Base-by-base conservation (phyloP, 208 protist species). In the Wallacemonas sp. region DNA sequence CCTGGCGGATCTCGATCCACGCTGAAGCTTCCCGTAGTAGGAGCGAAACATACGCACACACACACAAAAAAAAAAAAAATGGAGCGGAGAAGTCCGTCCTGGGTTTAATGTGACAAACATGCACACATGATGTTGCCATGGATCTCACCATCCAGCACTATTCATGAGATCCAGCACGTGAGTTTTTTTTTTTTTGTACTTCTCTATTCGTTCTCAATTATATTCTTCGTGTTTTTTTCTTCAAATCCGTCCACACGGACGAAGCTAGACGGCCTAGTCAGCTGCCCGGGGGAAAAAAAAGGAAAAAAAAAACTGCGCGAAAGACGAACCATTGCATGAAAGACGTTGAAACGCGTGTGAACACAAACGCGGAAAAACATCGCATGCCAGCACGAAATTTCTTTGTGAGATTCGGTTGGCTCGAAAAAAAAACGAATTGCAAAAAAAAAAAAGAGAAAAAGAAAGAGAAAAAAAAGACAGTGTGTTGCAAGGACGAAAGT, bases 1-100 rank as follows among this genome's bases (percentile, higher is more conserved):
- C 38, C 49, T 88, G 5, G 28, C 41, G 49, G 65, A 70, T 25
- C 2, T 62, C 2, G 39, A 29, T 11, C 44, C 52, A 23, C 39
- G 57, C 39, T 20, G 50, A 26, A n/a, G n/a, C n/a, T n/a, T n/a
- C n/a, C n/a, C n/a, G n/a, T n/a, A n/a, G n/a, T n/a, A n/a, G n/a
- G n/a, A n/a, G n/a, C n/a, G n/a, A n/a, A n/a, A n/a, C n/a, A n/a
- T n/a, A n/a, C n/a, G n/a, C n/a, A n/a, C n/a, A n/a, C n/a, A n/a
- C n/a, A n/a, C n/a, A n/a, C n/a, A 73, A 36, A 41, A 41, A 67
- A 57, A 55, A 5, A n/a, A n/a, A n/a, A n/a, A n/a, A n/a, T n/a
- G n/a, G n/a, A n/a, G n/a, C n/a, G n/a, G n/a, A n/a, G n/a, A n/a
- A n/a, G n/a, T n/a, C n/a, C n/a, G n/a, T n/a, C n/a, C n/a, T n/a